phyloP scores from a whole-genome alignment of 2,329 filamentous ascomycete genomes.

The Apiospora marii region DNA sequence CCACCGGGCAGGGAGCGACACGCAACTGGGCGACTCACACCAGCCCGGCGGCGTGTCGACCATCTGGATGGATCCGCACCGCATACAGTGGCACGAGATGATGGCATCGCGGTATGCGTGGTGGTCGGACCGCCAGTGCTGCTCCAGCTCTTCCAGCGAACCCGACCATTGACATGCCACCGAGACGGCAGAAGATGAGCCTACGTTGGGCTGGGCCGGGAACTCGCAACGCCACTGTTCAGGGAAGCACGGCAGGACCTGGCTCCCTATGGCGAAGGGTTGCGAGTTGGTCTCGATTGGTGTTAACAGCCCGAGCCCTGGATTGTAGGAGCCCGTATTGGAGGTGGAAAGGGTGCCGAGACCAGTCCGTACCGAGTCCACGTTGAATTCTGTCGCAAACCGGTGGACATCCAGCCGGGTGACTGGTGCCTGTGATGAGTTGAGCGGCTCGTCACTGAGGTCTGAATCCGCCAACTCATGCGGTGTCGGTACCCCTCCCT shows the following conservation, averaged over 20 bases:
- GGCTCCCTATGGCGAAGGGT: slow-evolving; percentile 27
- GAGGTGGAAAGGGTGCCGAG: neutral
- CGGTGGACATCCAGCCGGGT: slow-evolving; percentile 16
- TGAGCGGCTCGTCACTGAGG: slow-evolving; percentile 16
- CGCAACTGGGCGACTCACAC: slow-evolving; percentile 32
- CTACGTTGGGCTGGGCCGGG: slow-evolving; percentile 4
- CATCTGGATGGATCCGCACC: slow-evolving; percentile 30
- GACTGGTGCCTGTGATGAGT: slow-evolving; percentile 13
- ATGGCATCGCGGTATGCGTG: slow-evolving; percentile 33
- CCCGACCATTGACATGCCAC: slow-evolving; percentile 40
- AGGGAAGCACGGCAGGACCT: neutral
- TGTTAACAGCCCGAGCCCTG: slow-evolving; percentile 19
- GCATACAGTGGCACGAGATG: slow-evolving; percentile 35
- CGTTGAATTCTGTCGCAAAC: slow-evolving; percentile 21
- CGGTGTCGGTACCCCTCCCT: slow-evolving; percentile 12
- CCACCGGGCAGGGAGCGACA: neutral
- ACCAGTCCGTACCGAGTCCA: slow-evolving; percentile 17
- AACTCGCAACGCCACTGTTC: slow-evolving; percentile 38
- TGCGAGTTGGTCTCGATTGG: slow-evolving; percentile 10
- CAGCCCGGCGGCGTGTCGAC: slow-evolving; percentile 27
- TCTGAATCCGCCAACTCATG: slow-evolving; percentile 23
- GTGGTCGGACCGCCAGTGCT: slow-evolving; percentile 37
- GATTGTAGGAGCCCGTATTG: slow-evolving; percentile 24
- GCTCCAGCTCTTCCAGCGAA: slow-evolving; percentile 32
- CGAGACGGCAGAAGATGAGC: slow-evolving; percentile 7